Percentiles rank a stretch among this genome's conserved stretches.
These are phyloP conservation scores for Fusarium phyllophilum DNA, from an alignment of 2,329 filamentous ascomycete species.

Conservation along the genomic window DNA sequence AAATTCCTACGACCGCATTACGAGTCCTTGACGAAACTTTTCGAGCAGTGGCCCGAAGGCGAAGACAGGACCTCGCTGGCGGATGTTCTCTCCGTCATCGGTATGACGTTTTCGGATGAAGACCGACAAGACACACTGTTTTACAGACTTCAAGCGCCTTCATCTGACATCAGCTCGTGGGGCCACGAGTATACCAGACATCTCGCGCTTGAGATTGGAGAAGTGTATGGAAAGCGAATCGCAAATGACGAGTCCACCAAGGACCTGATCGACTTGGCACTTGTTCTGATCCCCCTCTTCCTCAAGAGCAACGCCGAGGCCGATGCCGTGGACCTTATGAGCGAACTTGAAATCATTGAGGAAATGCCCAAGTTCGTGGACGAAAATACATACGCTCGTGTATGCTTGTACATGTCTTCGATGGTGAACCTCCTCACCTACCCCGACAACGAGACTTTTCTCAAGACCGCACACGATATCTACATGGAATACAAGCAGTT, in stretches of 20 bases:
- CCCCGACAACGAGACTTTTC: constrained; percentile 95
- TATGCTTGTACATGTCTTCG: constrained; percentile 98
- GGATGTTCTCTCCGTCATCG: constrained; percentile 95
- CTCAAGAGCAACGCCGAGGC: constrained; percentile 97
- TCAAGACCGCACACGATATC: constrained; percentile 90
- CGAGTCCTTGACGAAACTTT: constrained; percentile 84
- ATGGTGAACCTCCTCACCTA: constrained; percentile 99
- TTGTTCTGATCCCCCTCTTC: constrained; percentile 91
- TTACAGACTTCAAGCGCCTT: constrained; percentile 89
- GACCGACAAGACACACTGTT: constrained; percentile 96
- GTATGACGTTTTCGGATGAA: constrained; percentile 99
- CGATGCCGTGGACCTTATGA: constrained; percentile 96
- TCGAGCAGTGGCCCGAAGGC: constrained; percentile 87
- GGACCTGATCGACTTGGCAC: constrained; percentile 85
- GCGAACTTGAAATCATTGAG: constrained; percentile 97
- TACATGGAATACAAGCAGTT: constrained; percentile 94
- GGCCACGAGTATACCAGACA: constrained; percentile 98
- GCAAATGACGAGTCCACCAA: constrained; percentile 84
- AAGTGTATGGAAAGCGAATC: constrained; percentile 90
- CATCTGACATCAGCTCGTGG: constrained; percentile 95
- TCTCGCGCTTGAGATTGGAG: constrained; percentile 92
- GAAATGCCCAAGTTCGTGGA: constrained; percentile 89
- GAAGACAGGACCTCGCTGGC: constrained; percentile 90
- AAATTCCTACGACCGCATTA: constrained; percentile 99
- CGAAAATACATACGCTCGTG: constrained; percentile 90